Conservation (phyloP, 1,284 basidiomycete species). For the Cryptococcus sp. region DNA sequence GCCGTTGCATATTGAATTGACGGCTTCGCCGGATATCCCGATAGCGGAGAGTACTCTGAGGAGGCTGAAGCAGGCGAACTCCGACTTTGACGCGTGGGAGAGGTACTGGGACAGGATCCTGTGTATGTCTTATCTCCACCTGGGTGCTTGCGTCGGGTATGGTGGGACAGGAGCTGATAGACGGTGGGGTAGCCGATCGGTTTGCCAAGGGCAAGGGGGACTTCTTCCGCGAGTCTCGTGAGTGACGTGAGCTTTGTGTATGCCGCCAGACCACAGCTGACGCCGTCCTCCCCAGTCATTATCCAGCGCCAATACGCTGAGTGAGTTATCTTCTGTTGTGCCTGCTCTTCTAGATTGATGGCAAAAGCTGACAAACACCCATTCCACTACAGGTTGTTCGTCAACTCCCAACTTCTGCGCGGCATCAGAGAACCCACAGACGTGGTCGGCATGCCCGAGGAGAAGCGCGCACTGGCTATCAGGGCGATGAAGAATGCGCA, state of each 20-base stretch:
- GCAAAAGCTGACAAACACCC: background rate
- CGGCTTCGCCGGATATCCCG: conserved; percentile 44
- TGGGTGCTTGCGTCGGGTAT: background rate
- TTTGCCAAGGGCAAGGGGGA: conserved; percentile 45
- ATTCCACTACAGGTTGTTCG: conserved; percentile 33
- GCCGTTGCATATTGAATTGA: conserved; percentile 48
- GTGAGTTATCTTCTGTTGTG: conserved; percentile 8
- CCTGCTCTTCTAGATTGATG: background rate
- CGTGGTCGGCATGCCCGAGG: conserved; percentile 45
- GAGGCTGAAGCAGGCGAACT: conserved; percentile 49
- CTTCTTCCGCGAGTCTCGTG: conserved; percentile 47
- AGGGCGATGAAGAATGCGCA: conserved; percentile 51
- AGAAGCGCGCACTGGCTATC: conserved; percentile 47
- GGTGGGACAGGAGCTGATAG: background rate
- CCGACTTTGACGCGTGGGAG: conserved; percentile 50
- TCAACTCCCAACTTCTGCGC: conserved; percentile 49
- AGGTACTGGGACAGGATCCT: conserved; percentile 49
- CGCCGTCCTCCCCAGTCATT: conserved; percentile 19
- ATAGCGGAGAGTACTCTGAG: conserved; percentile 44
- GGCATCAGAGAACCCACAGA: conserved; percentile 47
- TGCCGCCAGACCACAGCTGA: conserved; percentile 2
- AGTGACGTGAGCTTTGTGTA: conserved; percentile 3
- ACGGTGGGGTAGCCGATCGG: conserved; percentile 27
- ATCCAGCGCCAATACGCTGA: conserved; percentile 47
- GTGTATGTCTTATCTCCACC: conserved; percentile 11